Base-by-base conservation (phyloP, 495 filamentous ascomycete genomes). In the Parathielavia hyrcaniae region DNA sequence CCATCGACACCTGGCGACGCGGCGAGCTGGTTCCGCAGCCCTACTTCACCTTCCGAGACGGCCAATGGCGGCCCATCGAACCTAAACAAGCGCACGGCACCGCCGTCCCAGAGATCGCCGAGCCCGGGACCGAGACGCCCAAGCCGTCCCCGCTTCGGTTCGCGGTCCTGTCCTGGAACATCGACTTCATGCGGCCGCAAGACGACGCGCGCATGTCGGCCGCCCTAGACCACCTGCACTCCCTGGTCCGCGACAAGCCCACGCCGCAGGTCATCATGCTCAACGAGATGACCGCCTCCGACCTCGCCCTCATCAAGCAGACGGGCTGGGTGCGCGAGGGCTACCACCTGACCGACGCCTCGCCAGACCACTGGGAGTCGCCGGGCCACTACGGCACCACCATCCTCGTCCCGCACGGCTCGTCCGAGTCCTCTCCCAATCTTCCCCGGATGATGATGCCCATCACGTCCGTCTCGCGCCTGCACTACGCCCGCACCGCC, bases 291-390 rank as follows among this genome's bases (percentile, higher is more conserved):
- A 48, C 72, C 11, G 36, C 41, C 9, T 53, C 61, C 0, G 77
- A 82, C 58, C 68, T 83, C 2, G 49, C 44, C 0, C 58, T 71
- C 2, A 75, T 83, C 43, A 56, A 72, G 41, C 43, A 46, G 0
- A 60, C 69, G 20, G 40, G 41, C 0, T 83, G 79, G 78, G 64
- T 84, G 7, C 64, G 69, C 47, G 54, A 69, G 6, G 51, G 41
- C 9, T 84, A 80, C 68, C 52, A 65, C 56, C 63, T 81, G 14
- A 82, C 79, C 0, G 81, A 84, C 38, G 13, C 73, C 40, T 61
- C 54, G 4, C 20, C 16, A 4, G 8, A 56, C 26, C 19, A 62
- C 44, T 64, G 65, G 62, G 39, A 60, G 6, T 44, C 35, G 1
- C 36, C 41, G 9, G 6, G 19, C 17, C 64, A 64, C 43, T 59